Conservation (phyloP, 176 grass and related monocot species). For the Triticum aestivum region IWGSC_CS_RefSeq_v2.1 NC_057814.1:301057837-301058336, state of each 20-base stretch:
- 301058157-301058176: constrained; percentile 89
- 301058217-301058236: constrained; percentile 29
- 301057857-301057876: constrained; percentile 76
- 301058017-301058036: constrained; percentile 57
- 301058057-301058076: constrained; percentile 5
- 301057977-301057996: constrained; percentile 26
- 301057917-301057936: constrained; percentile 42
- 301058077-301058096: constrained; percentile 26
- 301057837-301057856: constrained; percentile 87
- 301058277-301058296: constrained; percentile 56
- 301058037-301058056: constrained; percentile 35
- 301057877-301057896: constrained; percentile 21
- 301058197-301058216: constrained; percentile 10
- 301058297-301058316: constrained; percentile 53
- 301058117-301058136: constrained; percentile 36
- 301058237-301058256: constrained; percentile 27
- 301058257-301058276: constrained; percentile 29
- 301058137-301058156: constrained; percentile 40
- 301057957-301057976: constrained; percentile 34
- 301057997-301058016: constrained; percentile 38
- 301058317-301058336: constrained; percentile 93
- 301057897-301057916: constrained; percentile 33
- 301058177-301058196: constrained; percentile 52
- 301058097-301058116: constrained; percentile 35
- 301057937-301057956: constrained; percentile 33